Conservation (phyloP, 805 yeast genomes). For the Wickerhamomyces ciferrii region DNA sequence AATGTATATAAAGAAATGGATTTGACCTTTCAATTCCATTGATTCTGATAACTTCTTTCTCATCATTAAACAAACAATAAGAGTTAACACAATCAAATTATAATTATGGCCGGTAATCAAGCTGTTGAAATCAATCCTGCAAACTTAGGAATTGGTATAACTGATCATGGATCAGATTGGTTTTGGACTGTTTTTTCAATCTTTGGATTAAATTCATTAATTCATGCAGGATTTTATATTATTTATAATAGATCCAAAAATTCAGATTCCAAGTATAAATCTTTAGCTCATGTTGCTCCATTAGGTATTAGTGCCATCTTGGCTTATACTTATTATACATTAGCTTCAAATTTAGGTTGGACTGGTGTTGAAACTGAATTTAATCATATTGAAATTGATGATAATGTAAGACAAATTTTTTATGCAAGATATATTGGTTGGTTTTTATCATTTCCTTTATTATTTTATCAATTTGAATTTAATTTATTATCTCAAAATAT, state of each 20-base stretch:
- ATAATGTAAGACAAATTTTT: conserved; percentile 44
- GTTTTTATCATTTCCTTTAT: conserved; percentile 47
- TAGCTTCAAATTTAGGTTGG: conserved; percentile 57
- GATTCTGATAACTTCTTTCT: neutral
- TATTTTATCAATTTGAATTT: neutral
- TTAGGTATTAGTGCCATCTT: conserved; percentile 34
- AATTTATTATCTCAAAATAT: neutral
- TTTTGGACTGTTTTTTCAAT: conserved; percentile 57
- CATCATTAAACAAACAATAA: neutral
- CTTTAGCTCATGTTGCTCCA: conserved; percentile 35
- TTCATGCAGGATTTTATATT: conserved; percentile 15
- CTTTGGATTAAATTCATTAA: conserved; percentile 33
- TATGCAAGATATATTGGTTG: conserved; percentile 53
- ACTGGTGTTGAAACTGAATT: conserved; percentile 42
- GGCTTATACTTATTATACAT: conserved; percentile 46
- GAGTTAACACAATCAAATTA: neutral
- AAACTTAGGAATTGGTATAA: conserved; percentile 43
- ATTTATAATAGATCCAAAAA: conserved; percentile 20
- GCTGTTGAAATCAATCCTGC: conserved; percentile 17
- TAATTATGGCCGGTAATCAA: conserved; percentile 10
- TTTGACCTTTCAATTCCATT: neutral
- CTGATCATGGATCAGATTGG: conserved; percentile 61
- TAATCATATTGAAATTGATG: conserved; percentile 34
- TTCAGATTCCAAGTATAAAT: conserved; percentile 23
- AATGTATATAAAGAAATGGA: neutral